Evolutionary conservation across 1,284 basidiomycete genomes (phyloP), one percentile per base, ranked within the genome.

Genomic region (Mycosarcoma maydis): DNA sequence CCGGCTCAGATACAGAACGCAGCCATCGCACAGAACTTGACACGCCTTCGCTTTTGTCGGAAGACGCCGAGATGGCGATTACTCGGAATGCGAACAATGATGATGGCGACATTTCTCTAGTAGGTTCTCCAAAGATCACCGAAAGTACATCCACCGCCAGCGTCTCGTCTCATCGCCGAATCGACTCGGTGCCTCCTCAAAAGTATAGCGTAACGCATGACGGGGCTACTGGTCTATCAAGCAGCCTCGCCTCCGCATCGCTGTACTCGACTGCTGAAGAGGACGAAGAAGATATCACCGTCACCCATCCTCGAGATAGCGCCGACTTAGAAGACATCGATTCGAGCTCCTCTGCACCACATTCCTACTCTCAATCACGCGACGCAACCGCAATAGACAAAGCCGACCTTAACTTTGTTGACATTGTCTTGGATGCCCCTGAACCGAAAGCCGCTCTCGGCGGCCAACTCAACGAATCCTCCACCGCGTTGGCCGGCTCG

Each of bases 171-270:
- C 61, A 65, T 39, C 54, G 54, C 9, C 55, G 71, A 6, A 50
- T 58, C 36, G 71, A 73, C 51, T 70, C 66, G 4, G 47, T 73
- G 4, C 71, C 71, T 16, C 71, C 67, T 11, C 53, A 70, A 42
- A 65, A 59, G 40, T 70, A 73, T 30, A 40, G 51, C 13, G 34
- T 73, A 19, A 17, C 44, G 3, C 34, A 36, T 6, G 46, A 53
- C 20, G 45, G 45, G 0, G 30, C 41, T 5, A 10, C n/a, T 22
- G 45, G 27, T 0, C 32, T 65, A 13, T 30, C 61, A 10, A 37
- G 41, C 16, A 47, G 50, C 11, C 33, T 58, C 30, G 61, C 61
- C 11, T 40, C 46, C 9, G 46, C 54, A 14, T 65, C 54, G 17
- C 29, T 58, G 11, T 32, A 46, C 0, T 29, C 36, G 4, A 16